Conservation (phyloP, 2,329 filamentous ascomycete genomes). For the Nothomitra cinnamomea region DNA sequence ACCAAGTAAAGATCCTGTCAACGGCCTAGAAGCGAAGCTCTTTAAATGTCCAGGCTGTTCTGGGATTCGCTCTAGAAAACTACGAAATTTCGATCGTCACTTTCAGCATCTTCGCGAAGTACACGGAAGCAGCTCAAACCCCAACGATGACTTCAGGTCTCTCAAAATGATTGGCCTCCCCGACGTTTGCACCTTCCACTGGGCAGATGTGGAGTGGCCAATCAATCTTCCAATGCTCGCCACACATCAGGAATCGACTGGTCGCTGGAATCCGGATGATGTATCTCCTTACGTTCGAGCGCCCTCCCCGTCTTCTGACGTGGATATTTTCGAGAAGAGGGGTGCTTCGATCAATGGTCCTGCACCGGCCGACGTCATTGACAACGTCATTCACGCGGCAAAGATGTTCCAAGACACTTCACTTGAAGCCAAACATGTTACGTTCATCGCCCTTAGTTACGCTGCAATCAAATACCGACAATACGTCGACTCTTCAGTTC, state of each 20-base stretch:
- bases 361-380: constrained; percentile 11
- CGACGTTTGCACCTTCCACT: constrained; percentile 12
- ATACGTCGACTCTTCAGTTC: neutral
- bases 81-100: constrained; percentile 12
- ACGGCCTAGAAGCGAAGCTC: constrained; percentile 9
- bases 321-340: constrained; percentile 9
- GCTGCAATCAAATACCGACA: constrained; percentile 10
- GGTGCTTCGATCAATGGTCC: constrained; percentile 5
- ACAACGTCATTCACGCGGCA: constrained; percentile 14
- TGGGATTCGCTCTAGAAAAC: constrained; percentile 12
- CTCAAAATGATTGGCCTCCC: constrained; percentile 11
- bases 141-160: constrained; percentile 11
- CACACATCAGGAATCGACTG: constrained; percentile 14
- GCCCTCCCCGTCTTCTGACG: constrained; percentile 9
- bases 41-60: constrained; percentile 18
- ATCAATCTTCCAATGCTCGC: constrained; percentile 18
- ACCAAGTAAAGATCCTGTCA: neutral
- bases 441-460: constrained; percentile 16
- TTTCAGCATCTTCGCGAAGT: constrained; percentile 17
- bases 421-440: constrained; percentile 12
- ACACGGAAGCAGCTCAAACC: constrained; percentile 13
- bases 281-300: constrained; percentile 8
- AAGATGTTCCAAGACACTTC: constrained; percentile 10
- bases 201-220: constrained; percentile 18
- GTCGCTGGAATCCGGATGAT: constrained; percentile 16